Base-by-base conservation (phyloP, 2,329 filamentous ascomycete genomes). In the Colletotrichum orbiculare region DNA sequence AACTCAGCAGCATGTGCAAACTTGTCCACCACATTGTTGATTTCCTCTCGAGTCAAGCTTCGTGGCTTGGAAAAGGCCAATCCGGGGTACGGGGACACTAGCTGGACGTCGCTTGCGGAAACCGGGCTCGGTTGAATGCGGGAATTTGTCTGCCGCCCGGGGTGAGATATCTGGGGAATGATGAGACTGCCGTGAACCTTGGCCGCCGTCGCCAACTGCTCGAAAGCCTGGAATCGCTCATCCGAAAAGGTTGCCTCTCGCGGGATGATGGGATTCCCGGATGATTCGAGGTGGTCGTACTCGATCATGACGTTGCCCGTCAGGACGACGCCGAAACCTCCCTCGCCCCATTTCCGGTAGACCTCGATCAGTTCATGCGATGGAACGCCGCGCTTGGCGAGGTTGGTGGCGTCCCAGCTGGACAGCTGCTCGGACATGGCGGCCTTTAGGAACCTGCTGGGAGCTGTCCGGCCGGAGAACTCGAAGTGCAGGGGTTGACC, bases 291-390 rank as follows among this genome's bases (percentile, higher is more conserved):
- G 55, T 87, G 82, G 50, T 86, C 85, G 67, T 83, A 85, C 49
- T 88, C 85, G 49, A 90, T 81, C 83, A 89, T 87, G 67, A 89
- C 79, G 74, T 91, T 91, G 50, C 88, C 88, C 0, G 86, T 87
- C 1, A 89, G 74, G 60, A 89, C 85, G 33, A 86, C 70, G 9
- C 87, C 87, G 52, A 80, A 79, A 9, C 75, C 79, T 45, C 60
- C 53, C 35, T 55, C 54, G 42, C 84, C 85, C 69, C 65, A 67
- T 71, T 82, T 75, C 54, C 81, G 78, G 74, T 91, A 91, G 43
- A 87, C 77, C 39, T 87, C 84, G 70, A 86, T 70, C 13, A 77
- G 69, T 49, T 79, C 73, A 39, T 73, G 67, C 3, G 75, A 73
- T 1, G 77, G 78, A 13, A 81, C 69, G 0, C 79, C 79, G 50